Base-by-base conservation (phyloP, 2,329 filamentous ascomycete species). In the Arthroderma sp. region DNA sequence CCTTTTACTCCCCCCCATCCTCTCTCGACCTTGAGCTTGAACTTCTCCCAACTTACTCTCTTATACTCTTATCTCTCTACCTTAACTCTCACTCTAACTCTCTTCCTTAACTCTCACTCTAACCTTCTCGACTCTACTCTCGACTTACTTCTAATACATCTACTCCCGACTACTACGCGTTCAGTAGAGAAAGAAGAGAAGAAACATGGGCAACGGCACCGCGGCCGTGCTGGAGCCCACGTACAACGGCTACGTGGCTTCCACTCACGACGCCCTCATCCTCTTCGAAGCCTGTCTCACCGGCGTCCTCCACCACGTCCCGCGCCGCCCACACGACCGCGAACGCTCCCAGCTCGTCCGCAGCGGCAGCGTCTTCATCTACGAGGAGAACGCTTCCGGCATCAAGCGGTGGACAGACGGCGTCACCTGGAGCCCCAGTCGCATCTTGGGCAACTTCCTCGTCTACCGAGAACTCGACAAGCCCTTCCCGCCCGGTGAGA, bases 341-440 rank as follows among this genome's bases (percentile, higher is more conserved):
- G 91, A 95, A 71, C 81, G 90, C 55, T 77, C 78, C 23, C 78
- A 82, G 19, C 80, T 95, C 55, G 93, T 95, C 67, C 81, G 81
- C 63, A 94, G 88, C 63, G 91, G 91, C 37, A 86, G 86, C 63
- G 81, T 95, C 51, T 93, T 95, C 72, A 88, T 95, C 63, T 96
- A 95, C 70, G 89, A 95, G 66, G 89, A 95, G 69, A 85, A 88
- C 60, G 85, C 88, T 0, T 94, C 90, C 0, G 89, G 89, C 4
- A 95, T 95, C 73, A 94, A 94, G 74, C 80, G 91, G 57, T 96
- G 91, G 91, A 95, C 90, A 0, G 91, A 96, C 64, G 90, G 91
- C 13, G 82, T 91, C 9, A 85, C 86, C 5, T 96, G 91, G 91
- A 94, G 88, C 64, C 91, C 91, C 0, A 94, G 85, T 70, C 84